phyloP scores from a whole-genome alignment of 805 yeast genomes.

The Candida piceae region DNA sequence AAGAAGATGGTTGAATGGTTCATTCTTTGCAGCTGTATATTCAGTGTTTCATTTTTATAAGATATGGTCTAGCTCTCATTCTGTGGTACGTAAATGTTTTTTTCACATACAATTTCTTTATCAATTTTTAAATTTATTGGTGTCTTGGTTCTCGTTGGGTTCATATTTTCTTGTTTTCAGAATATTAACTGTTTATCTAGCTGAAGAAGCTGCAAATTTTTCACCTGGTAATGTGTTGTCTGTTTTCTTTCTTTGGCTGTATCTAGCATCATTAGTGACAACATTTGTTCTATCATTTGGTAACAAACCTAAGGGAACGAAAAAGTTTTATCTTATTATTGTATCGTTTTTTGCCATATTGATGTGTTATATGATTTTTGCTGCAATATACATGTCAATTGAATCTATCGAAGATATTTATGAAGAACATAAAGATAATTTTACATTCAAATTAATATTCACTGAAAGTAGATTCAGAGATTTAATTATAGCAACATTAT shows the following conservation, averaged over 20 bases:
- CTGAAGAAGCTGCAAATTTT: constrained; percentile 54
- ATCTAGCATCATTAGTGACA: constrained; percentile 71
- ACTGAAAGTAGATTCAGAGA: constrained; percentile 75
- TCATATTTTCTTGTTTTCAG: constrained; percentile 88
- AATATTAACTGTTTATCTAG: constrained; percentile 76
- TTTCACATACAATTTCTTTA: constrained; percentile 76
- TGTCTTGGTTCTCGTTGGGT: constrained; percentile 91
- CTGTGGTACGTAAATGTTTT: constrained; percentile 58
- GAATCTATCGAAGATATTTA: constrained; percentile 43
- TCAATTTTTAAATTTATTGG: constrained; percentile 65
- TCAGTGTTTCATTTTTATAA: constrained; percentile 72
- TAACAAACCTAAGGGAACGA: constrained; percentile 89
- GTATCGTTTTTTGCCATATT: constrained; percentile 78
- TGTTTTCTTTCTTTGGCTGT: constrained; percentile 79
- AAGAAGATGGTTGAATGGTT: constrained; percentile 95
- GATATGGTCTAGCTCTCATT: constrained; percentile 78
- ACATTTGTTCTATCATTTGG: constrained; percentile 91
- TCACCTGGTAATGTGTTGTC: constrained; percentile 74
- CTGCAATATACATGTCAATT: constrained; percentile 77
- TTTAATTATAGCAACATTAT: constrained; percentile 74
- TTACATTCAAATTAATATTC: constrained; percentile 45
- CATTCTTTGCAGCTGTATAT: constrained; percentile 90
- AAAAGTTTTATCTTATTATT: constrained; percentile 66
- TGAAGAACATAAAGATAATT: constrained; percentile 32
- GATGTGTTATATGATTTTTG: constrained; percentile 86